Percentiles rank a stretch among this genome's conserved stretches.
Evolutionary conservation across 2,329 filamentous ascomycete species (phyloP).

Genomic region (Leptographium radiaticola): DNA sequence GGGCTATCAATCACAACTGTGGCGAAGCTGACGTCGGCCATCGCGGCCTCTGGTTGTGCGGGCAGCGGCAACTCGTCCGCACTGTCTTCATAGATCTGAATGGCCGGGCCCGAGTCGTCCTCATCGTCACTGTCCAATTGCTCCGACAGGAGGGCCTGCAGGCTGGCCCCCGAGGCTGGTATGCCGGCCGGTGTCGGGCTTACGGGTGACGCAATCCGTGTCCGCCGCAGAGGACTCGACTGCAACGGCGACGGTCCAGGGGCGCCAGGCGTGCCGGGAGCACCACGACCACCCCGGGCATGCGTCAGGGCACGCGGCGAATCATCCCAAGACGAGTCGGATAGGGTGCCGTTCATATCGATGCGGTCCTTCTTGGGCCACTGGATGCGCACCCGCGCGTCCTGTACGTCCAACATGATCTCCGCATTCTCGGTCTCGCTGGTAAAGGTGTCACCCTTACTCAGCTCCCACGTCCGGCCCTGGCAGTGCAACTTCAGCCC

Average conservation of each 20-base stretch:
- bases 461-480: slow-evolving; percentile 71
- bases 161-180: slow-evolving; percentile 25
- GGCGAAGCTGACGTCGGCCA: slow-evolving; percentile 30
- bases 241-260: slow-evolving; percentile 27
- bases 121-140: slow-evolving; percentile 14
- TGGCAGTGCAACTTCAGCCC: slow-evolving; percentile 87
- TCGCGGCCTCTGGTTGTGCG: slow-evolving; percentile 13
- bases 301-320: slow-evolving; percentile 28
- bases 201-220: slow-evolving; percentile 58
- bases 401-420: slow-evolving; percentile 92
- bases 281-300: slow-evolving; percentile 9
- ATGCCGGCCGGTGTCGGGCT: slow-evolving; percentile 44
- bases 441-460: slow-evolving; percentile 78
- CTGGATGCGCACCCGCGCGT: slow-evolving; percentile 74
- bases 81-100: slow-evolving; percentile 64
- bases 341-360: slow-evolving; percentile 36
- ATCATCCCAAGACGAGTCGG: slow-evolving; percentile 62
- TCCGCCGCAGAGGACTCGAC: slow-evolving; percentile 46
- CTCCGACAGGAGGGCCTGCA: slow-evolving; percentile 30
- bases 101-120: slow-evolving; percentile 23
- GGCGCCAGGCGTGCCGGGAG: slow-evolving; percentile 13
- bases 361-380: slow-evolving; percentile 53
- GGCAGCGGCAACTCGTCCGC: slow-evolving; percentile 40
- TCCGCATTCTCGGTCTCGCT: slow-evolving; percentile 79
- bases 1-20: slow-evolving; percentile 40